Evolutionary conservation across 176 grass and related monocot species (phyloP).

Genomic region (Ananas comosus): DNA sequence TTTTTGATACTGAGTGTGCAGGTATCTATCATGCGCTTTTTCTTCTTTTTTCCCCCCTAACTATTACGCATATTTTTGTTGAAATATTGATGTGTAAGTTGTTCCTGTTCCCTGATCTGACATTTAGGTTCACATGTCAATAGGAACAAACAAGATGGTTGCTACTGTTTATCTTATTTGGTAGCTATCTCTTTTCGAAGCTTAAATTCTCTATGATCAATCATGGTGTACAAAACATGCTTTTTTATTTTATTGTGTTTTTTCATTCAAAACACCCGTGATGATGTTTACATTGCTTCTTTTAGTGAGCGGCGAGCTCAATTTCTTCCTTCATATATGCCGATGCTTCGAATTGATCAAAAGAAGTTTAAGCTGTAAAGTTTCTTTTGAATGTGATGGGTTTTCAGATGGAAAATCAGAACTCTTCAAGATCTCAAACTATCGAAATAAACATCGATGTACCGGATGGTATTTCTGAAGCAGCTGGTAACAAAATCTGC

Average conservation of each 20-base stretch:
- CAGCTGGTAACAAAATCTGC: slow-evolving; percentile 52
- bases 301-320: not conserved
- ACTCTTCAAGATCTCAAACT: slow-evolving; percentile 25
- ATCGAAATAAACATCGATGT: slow-evolving; percentile 58
- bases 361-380: not conserved
- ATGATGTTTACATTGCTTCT: not conserved
- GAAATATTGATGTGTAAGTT: too few species aligned
- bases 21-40: too few species aligned
- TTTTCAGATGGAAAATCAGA: slow-evolving; percentile 66
- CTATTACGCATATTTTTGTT: too few species aligned
- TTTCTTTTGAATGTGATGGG: not conserved
- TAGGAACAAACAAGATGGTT: too few species aligned
- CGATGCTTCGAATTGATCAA: not conserved
- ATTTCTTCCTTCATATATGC: not conserved
- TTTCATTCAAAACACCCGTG: not conserved
- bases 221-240: not conserved
- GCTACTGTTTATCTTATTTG: too few species aligned
- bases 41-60: too few species aligned
- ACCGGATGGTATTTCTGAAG: slow-evolving; percentile 28
- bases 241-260: not conserved
- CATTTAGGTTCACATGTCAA: too few species aligned
- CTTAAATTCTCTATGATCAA: too few species aligned
- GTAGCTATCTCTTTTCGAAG: too few species aligned
- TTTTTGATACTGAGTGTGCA: too few species aligned
- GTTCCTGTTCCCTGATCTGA: too few species aligned